These are phyloP conservation scores for Cyclotella cryptica DNA, from an alignment of 108 stramenopile species.

Conservation along the genomic window DNA sequence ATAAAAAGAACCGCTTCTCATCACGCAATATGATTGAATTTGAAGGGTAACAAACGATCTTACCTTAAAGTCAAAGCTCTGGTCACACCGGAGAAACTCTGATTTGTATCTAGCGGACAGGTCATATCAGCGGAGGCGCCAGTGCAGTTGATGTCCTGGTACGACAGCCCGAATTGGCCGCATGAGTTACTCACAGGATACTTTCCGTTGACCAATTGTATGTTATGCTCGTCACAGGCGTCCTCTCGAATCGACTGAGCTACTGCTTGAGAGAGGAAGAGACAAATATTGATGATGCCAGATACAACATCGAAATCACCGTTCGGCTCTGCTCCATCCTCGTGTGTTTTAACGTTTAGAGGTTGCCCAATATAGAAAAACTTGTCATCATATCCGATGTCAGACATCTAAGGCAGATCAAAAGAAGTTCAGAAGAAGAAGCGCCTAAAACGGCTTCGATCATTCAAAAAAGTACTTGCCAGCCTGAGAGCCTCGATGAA, in stretches of 20 bases:
- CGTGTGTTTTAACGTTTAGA: neutral
- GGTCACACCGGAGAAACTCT: slow-evolving; percentile 35
- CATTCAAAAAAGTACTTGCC: neutral
- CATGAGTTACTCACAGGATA: slow-evolving; percentile 44
- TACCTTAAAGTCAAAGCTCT: slow-evolving; percentile 17
- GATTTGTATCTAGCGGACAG: slow-evolving; percentile 39
- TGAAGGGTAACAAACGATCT: neutral
- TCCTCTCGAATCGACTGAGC: slow-evolving; percentile 37
- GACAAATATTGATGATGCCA: slow-evolving; percentile 29
- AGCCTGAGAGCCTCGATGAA: slow-evolving; percentile 30
- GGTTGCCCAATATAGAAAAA: slow-evolving; percentile 29
- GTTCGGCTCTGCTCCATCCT: neutral
- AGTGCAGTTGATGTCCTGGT: slow-evolving; percentile 38
- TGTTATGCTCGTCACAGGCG: slow-evolving; percentile 45
- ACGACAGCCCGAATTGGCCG: slow-evolving; percentile 40
- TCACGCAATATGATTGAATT: no score
- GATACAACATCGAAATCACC: slow-evolving; percentile 1
- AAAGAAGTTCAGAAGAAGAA: neutral
- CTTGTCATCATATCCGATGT: slow-evolving; percentile 26
- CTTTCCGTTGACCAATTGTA: slow-evolving; percentile 24
- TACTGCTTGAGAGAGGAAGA: slow-evolving; percentile 34
- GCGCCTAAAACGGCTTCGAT: neutral
- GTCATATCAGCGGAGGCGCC: slow-evolving; percentile 12
- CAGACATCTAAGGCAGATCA: slow-evolving; percentile 23
- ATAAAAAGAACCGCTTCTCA: neutral